Evolutionary conservation across 371 early-diverging fungal species (phyloP), one percentile per base, ranked within the genome.

Genomic region (Phascolomyces articulosus): DNA sequence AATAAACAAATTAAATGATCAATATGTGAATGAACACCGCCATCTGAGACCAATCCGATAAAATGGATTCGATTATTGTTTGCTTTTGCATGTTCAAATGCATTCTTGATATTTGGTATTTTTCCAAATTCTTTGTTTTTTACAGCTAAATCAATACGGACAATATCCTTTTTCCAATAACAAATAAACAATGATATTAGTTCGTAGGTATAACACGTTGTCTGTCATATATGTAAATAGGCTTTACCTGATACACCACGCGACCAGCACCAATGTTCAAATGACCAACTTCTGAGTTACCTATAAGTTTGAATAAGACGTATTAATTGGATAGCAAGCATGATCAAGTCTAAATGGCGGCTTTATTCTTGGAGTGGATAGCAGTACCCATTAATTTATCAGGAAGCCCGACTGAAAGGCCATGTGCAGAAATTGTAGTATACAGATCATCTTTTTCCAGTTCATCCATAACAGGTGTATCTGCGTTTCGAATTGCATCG

Each of bases 191-290:
- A 58, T 40, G 9, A 51, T 6, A 20, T 27, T 31, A 23, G 57
- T 57, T 16, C 23, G 18, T 58, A 15, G n/a, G 13, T 49, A 44
- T 10, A 31, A 20, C 0, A 15, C 18, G 16, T 28, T 68, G 13
- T 18, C 26, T n/a, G n/a, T n/a, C n/a, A n/a, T n/a, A n/a, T n/a
- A n/a, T n/a, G n/a, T n/a, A n/a, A n/a, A n/a, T n/a, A n/a, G n/a
- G n/a, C n/a, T n/a, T 29, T 80, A 93, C 96, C 90, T 99, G 99
- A 74, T 95, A 95, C 31, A 99, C 98, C 21, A 98, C 85, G 57
- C 99, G 90, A 29, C 99, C 99, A 47, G 99, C 97, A 61, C 99
- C 99, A 83, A 99, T 96, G 83, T 99, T 99, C 79, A 99, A 81
- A 73, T 99, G 99, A 16, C 99, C 99, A 41, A 99, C 99, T 86